Evolutionary conservation across 2,329 filamentous ascomycete genomes (phyloP), one percentile per base, ranked within the genome.

Genomic region (Cyphellophora attinorum): DNA sequence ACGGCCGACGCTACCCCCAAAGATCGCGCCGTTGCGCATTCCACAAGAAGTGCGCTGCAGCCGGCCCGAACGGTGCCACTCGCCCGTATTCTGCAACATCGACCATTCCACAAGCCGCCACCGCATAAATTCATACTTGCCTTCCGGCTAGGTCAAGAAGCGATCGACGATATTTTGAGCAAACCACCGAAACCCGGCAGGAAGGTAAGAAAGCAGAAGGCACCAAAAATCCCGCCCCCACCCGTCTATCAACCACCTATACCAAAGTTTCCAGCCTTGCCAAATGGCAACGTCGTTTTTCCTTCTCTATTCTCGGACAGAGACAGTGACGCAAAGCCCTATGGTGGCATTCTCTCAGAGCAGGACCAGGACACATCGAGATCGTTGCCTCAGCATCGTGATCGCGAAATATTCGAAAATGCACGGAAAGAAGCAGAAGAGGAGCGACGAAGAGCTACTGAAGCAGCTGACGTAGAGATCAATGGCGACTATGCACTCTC

Each of bases 381-480:
- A 51, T 96, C 91, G 0, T 70, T 94, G 25, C 91, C 91, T 1
- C 73, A 76, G 19, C 72, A 79, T 29, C 74, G 79, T 34, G 91
- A 98, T 55, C 78, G 89, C 30, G 79, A 82, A 42, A 78, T 79
- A 6, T 98, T 98, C 49, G 86, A 95, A 48, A 76, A 85, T 46
- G 88, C 91, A 12, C 85, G 91, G 40, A 79, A 88, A 50, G 85
- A 82, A 50, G 89, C 89, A 1, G 91, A 96, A 57, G 84, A 93
- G 41, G 85, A 89, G 51, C 94, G 89, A 83, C 81, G 85, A 52
- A 72, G 76, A 47, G 43, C 42, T 11, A 48, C 46, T 31, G 44
- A 36, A 5, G 43, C 45, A 25, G 45, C 46, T 11, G 76, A 78
- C 47, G 64, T 72, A 14, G 57, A 76, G 65, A 44, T 68, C 62